phyloP scores from a whole-genome alignment of 257 asterid species.

The Dorcoceras hygrometricum region DNA sequence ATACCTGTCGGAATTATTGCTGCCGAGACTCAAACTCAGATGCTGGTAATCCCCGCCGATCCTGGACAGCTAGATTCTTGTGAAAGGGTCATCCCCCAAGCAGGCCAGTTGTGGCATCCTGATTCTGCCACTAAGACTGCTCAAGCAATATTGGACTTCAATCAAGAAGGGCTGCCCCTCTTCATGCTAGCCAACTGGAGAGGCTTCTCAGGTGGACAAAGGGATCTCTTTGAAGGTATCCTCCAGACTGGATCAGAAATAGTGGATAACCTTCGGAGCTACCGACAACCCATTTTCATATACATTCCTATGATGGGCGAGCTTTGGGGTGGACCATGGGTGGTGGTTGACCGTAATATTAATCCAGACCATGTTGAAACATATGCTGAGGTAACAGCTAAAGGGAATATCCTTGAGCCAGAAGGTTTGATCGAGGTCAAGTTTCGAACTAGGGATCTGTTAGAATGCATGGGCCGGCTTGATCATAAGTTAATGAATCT shows the following conservation, averaged over 20 bases:
- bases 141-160: conserved; percentile 92
- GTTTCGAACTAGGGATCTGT: conserved; percentile 69
- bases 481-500: conserved; percentile 65
- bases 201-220: conserved; percentile 99
- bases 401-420: conserved; percentile 94
- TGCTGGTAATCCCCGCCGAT: conserved; percentile 96
- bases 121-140: conserved; percentile 95
- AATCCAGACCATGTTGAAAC: conserved; percentile 88
- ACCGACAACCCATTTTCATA: conserved; percentile 78
- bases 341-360: conserved; percentile 87
- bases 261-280: conserved; percentile 86
- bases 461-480: conserved; percentile 92
- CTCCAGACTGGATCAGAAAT: conserved; percentile 94
- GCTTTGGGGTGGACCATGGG: conserved; percentile 99
- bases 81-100: conserved; percentile 92
- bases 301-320: conserved; percentile 95
- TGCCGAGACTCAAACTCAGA: conserved; percentile 95
- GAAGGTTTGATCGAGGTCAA: conserved; percentile 91
- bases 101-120: conserved; percentile 99
- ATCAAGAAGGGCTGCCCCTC: conserved; percentile 80
- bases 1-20: conserved; percentile 94
- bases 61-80: conserved; percentile 98
- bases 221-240: conserved; percentile 97
- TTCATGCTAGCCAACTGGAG: conserved; percentile 98
- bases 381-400: conserved; percentile 87